Conservation (phyloP, 257 asterid species). For the Capsicum chinense region DNA sequence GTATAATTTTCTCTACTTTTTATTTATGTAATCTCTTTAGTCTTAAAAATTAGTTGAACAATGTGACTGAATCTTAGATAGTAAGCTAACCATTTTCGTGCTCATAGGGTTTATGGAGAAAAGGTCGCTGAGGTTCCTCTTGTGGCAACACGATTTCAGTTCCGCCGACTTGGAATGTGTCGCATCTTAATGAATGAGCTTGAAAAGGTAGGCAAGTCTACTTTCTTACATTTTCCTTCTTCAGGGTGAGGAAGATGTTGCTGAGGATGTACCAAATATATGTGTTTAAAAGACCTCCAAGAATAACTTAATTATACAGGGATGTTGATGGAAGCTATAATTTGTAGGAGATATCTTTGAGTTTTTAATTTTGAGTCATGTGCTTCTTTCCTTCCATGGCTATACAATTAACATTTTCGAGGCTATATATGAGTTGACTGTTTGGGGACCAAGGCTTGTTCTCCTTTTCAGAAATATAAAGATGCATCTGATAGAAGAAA, state of each 20-base stretch:
- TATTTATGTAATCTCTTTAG: constrained; percentile 21
- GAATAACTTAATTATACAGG: background rate
- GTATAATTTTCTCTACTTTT: constrained; percentile 26
- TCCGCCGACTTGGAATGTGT: constrained; percentile 86
- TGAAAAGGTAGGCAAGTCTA: constrained; percentile 58
- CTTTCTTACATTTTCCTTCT: constrained; percentile 24
- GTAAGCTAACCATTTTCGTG: constrained; percentile 25
- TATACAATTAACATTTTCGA: background rate
- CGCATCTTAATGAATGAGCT: constrained; percentile 77
- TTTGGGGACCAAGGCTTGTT: background rate
- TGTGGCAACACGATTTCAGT: constrained; percentile 75
- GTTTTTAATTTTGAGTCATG: background rate
- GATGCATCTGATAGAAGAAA: constrained; percentile 7
- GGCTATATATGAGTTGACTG: constrained; percentile 15
- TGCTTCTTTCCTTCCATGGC: background rate
- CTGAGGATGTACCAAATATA: background rate
- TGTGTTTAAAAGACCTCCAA: background rate
- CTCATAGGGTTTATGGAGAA: constrained; percentile 66
- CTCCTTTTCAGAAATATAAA: constrained; percentile 18
- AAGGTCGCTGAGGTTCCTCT: constrained; percentile 82
- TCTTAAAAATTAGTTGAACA: background rate
- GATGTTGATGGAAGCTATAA: constrained; percentile 8
- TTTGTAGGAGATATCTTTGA: background rate
- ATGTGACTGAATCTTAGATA: background rate
- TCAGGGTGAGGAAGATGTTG: constrained; percentile 1